Base-by-base conservation (phyloP, 345 rosid genomes). In the Eutrema japonicum region DNA sequence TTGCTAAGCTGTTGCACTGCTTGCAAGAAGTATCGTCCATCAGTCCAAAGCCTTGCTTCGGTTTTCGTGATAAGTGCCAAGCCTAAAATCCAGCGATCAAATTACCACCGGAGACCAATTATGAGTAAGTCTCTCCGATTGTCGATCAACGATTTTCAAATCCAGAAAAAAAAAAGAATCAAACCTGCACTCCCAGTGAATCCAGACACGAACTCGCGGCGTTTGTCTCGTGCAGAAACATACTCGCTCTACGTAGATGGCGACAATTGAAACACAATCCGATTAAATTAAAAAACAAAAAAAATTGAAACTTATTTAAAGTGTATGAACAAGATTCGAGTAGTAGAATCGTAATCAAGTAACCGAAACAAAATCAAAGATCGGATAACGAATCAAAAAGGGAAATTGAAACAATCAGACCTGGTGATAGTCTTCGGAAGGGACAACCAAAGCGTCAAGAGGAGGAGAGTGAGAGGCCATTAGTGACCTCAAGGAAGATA, bases 381-480 rank as follows among this genome's bases (percentile, higher is more conserved):
- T 71, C 57, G 57, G 80, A 77, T 65, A 56, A 65, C 33, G 57
- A 45, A 77, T 30, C 4, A 9, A 37, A 63, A 38, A 4, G 52
- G 10, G 12, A 40, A 37, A 12, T 43, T 10, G 14, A 8, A 38
- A 41, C 8, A 32, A 42, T 33, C 7, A 54, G 3, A 89, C 99
- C 94, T 95, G 99, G 76, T 95, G 99, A 78, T 81, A 90, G 73
- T 95, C 98, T 71, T 90, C 97, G 7, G 98, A 92, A 11, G 96
- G 98, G 42, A 95, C 89, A 27, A 95, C 61, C 61, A 92, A 75
- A 55, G 98, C 97, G 11, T 92, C 83, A 46, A 92, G 94, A 72
- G 98, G 92, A 74, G 96, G 98, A 73, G 96, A 84, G 82, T 92
- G 94, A 66, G 94, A 87, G 10, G 98, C 86, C 97, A 95, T 87